Evolutionary conservation across 176 grass and related monocot species (phyloP), one percentile per base, ranked within the genome.

Genomic region (Bolboschoenus planiculmis): DNA sequence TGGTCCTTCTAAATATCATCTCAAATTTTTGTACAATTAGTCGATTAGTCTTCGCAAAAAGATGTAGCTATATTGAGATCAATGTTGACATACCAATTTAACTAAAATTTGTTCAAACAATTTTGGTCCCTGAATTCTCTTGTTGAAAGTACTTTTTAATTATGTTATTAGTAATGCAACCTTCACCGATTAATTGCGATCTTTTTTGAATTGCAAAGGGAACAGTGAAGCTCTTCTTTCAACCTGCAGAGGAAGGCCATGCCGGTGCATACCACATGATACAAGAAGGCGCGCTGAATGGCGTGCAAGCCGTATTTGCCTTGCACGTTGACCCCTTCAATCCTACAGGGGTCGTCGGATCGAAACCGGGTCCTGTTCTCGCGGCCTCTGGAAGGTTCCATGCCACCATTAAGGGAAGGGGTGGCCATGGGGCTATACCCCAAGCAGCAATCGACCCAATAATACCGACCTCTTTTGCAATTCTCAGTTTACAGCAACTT

Each of bases 201-300:
- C 14, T 81, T 74, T n/a, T 31, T 40, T 57, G 18, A 48, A 62
- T 51, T 78, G 10, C 0, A 37, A 63, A 92, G 90, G 90, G 90
- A 20, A 89, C 84, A 15, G 90, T 92, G 23, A 92, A 92, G 68
- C 87, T 92, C 67, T 63, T 89, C 30, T 92, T 92, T 77, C 90
- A 92, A 67, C 90, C 90, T 60, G 90, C 57, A 60, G 90, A 92
- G 76, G 87, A 92, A 83, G 58, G 87, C 78, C n/a, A 78, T 78
- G 90, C 81, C 3, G 90, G 90, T 18, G 87, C 87, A n/a, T 78
- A 78, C 39, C 59, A 85, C 62, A 61, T 92, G 55, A 34, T 92
- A 64, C 44, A 89, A 84, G 81, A 89, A 76, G 85, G 84, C 10
- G 51, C 15, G 31, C 56, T 92, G 9, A 75, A 87, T 9, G 76